Percentiles rank a stretch among this genome's conserved stretches.
Evolutionary conservation across 2,329 filamentous ascomycete species (phyloP).

Genomic region (Dissoconium aciculare): DNA sequence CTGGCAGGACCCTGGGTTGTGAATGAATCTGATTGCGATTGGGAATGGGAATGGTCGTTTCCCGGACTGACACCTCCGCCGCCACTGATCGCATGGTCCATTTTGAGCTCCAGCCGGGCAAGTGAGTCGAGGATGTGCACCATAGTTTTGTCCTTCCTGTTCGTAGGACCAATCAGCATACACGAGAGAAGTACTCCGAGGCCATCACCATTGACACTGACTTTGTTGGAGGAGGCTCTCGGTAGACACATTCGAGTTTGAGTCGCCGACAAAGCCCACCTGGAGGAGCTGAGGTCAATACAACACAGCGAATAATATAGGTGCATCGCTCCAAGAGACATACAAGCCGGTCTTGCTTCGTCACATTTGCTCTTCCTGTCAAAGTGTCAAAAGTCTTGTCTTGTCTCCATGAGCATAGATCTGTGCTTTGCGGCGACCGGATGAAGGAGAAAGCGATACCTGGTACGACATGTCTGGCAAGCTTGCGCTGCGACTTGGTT

Average conservation of each 20-base stretch:
- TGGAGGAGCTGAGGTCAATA: too few species aligned
- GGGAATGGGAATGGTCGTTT: background rate
- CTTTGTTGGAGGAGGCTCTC: conserved; percentile 48
- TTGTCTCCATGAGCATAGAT: too few species aligned
- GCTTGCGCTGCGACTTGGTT: conserved; percentile 40
- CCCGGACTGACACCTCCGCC: background rate
- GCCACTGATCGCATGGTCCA: conserved; percentile 27
- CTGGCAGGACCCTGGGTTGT: background rate
- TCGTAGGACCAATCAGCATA: background rate
- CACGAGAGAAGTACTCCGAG: background rate
- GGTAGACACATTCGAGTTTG: conserved; percentile 44
- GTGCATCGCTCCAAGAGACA: too few species aligned
- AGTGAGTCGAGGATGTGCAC: conserved; percentile 45
- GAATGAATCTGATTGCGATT: background rate
- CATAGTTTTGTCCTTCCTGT: conserved; percentile 48
- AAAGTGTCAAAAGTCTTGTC: conserved; percentile 4
- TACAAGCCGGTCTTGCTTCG: conserved; percentile 46
- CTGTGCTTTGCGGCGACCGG: too few species aligned
- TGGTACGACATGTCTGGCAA: conserved; percentile 42
- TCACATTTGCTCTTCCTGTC: conserved; percentile 50
- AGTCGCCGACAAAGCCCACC: conserved; percentile 41
- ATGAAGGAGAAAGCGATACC: too few species aligned
- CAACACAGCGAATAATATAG: too few species aligned
- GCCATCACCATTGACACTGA: conserved; percentile 26
- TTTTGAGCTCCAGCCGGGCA: conserved; percentile 40